Base-by-base conservation (phyloP, 805 yeast genomes). In the Ogataea glucozyma region DNA sequence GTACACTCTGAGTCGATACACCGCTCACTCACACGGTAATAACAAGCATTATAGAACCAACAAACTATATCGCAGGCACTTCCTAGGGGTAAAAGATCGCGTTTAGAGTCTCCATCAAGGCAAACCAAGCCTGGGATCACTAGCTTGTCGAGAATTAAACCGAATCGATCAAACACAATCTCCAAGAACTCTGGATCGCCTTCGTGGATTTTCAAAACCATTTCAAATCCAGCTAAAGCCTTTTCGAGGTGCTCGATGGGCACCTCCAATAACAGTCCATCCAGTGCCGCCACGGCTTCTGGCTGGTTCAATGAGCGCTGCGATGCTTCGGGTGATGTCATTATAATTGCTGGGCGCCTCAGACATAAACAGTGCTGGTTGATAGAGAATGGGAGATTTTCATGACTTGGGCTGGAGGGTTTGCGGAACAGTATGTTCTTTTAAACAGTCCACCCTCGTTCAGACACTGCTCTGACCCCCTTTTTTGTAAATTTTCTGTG, bases 11-110 rank as follows among this genome's bases (percentile, higher is more conserved):
- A 26, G 26, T 31, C 24, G 35, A 46, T 46, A 4, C 23, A 20
- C 29, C 37, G 39, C 4, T 31, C 33, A 20, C 41, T 44, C 12
- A 42, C 41, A 6, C 17, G 44, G 26, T 43, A 43, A 26, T 48
- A 48, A 32, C 37, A 43, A 3, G 46, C 43, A 30, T 49, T 49
- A 31, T 37, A 49, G 37, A 43, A 43, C 53, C 53, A 49, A 27
- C 47, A 35, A 24, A 49, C 41, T 3, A 43, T 43, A 19, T 43
- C 50, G 36, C 53, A 49, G 1, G 49, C 30, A 31, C 38, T 32
- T 9, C 42, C 44, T 6, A 46, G 18, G 3, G 27, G 9, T 8
- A 20, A 33, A 24, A 22, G 30, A 18, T 36, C 30, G 12, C 17
- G 26, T 6, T 16, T 20, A 8, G 19, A 19, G 20, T 42, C 31